These are phyloP conservation scores for Melanomma pulvis-pyrius DNA, from an alignment of 495 filamentous ascomycete species.

Conservation along the genomic window DNA sequence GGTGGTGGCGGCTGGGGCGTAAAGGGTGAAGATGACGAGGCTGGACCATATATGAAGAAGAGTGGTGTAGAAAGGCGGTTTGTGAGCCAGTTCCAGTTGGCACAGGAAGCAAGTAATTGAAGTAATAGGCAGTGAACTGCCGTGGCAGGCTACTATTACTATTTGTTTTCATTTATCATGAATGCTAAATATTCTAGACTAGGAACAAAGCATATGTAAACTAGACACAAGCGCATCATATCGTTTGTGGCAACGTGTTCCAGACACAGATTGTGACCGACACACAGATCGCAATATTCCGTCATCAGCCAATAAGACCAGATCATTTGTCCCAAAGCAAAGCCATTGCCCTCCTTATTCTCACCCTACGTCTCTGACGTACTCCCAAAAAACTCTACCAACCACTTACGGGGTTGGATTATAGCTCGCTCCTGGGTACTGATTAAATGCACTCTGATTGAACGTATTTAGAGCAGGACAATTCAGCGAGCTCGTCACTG, in stretches of 20 bases:
- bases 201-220: too few species aligned
- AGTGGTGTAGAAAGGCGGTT: constrained; percentile 1
- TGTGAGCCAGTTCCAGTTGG: constrained; percentile 14
- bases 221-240: too few species aligned
- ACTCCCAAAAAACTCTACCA: too few species aligned
- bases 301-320: too few species aligned
- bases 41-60: not conserved
- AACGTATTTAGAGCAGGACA: constrained; percentile 25
- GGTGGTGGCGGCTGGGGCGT: constrained; percentile 18
- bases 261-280: too few species aligned
- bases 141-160: not conserved
- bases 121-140: not conserved
- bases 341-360: too few species aligned
- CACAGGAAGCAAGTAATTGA: constrained; percentile 12
- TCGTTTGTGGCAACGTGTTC: too few species aligned
- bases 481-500: constrained; percentile 23
- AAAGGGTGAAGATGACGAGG: not conserved
- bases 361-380: too few species aligned
- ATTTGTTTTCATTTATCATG: not conserved
- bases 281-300: too few species aligned
- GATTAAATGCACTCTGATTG: constrained; percentile 31
- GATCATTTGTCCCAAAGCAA: too few species aligned
- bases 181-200: too few species aligned
- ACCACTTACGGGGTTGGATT: not conserved
- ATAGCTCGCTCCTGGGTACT: constrained; percentile 29